phyloP scores from a whole-genome alignment of 176 grass and related monocot species.

The Oryza brachyantha region DNA sequence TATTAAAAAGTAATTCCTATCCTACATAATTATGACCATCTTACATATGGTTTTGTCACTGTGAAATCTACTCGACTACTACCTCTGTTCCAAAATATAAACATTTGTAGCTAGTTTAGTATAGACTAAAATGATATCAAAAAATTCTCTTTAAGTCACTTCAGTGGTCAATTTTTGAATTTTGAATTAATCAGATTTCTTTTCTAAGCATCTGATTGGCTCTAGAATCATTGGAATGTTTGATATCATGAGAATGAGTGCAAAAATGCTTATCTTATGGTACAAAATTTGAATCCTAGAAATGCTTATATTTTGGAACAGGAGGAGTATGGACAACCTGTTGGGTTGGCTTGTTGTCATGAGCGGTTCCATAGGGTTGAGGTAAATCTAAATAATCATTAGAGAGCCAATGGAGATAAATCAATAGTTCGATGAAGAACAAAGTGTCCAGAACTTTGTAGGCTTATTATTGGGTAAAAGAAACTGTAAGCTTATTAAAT shows the following conservation, averaged over 20 bases:
- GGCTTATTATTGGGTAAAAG: constrained; percentile 10
- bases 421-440: neutral
- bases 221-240: too few relatives aligned
- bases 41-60: neutral
- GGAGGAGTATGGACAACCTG: neutral
- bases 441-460: neutral
- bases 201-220: too few relatives aligned
- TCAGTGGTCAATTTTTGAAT: too few relatives aligned
- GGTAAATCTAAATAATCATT: neutral
- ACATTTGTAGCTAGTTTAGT: too few relatives aligned
- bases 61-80: neutral
- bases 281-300: too few relatives aligned
- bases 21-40: neutral
- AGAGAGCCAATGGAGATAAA: neutral
- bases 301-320: too few relatives aligned
- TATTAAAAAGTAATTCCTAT: neutral
- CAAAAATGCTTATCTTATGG: too few relatives aligned
- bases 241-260: too few relatives aligned
- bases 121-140: too few relatives aligned
- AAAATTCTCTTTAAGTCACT: too few relatives aligned
- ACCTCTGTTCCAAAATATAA: too few relatives aligned
- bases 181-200: too few relatives aligned
- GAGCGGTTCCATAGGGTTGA: neutral
- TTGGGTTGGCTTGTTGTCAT: neutral
- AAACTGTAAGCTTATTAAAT: constrained; percentile 13